Base-by-base conservation (phyloP, 2,329 filamentous ascomycete species). In the Pyricularia sp. region DNA sequence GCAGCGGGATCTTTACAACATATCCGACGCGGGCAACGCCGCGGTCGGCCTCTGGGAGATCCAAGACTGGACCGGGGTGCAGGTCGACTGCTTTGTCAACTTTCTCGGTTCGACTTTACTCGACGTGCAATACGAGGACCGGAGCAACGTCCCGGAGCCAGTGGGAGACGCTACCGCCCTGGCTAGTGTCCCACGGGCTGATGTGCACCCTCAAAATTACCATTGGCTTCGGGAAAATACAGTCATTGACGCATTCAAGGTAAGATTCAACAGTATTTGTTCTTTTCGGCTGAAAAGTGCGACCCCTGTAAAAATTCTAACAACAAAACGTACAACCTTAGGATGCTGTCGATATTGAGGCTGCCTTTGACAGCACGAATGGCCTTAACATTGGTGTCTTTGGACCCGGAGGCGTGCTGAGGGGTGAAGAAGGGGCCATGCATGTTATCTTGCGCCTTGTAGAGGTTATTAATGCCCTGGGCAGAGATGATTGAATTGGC, bases 51-150 rank as follows among this genome's bases (percentile, higher is more conserved):
- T 96, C 1, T 84, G 84, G 76, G 87, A 96, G 72, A 87, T 96
- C 49, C 75, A 79, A 24, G 74, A 80, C 19, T 96, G 91, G 91
- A 93, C 90, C 0, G 88, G 88, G 0, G 75, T 91, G 1, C 78
- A 75, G 64, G 74, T 96, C 1, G 83, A 89, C 69, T 86, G 83
- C 0, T 93, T 90, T 75, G 85, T 96, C 70, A 97, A 97, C 73
- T 94, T 96, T 68, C 74, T 96, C 22, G 85, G 80, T 63, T 73
- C 86, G 5, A 30, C 35, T 6, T 12, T 8, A 7, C 64, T 65
- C 1, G 35, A 24, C 2, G 44, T 40, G 16, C 3, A 28, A 26
- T 5, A 12, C 30, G 3, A 44, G 19, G 16, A 40, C 63, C 13
- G 9, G 24, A 16, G 6, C 10, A 44, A 30, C 3, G 1, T 57